Evolutionary conservation across 257 asterid genomes (phyloP), one percentile per base, ranked within the genome.

Genomic region (Cynanchum wilfordii): DNA sequence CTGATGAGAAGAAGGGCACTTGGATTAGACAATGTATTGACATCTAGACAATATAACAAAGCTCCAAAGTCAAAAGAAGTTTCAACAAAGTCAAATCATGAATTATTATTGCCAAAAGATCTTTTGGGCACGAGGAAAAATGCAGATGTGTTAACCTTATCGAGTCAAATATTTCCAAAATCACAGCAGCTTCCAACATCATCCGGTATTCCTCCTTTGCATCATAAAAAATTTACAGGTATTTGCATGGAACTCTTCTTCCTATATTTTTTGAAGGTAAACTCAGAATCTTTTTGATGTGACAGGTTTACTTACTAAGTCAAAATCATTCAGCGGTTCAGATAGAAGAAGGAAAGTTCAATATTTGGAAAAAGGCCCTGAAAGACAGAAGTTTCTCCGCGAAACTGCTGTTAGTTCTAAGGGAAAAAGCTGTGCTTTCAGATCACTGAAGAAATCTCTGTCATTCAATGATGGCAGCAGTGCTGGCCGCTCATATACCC

Each of bases 291-390:
- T 52, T 65, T 42, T 55, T 9, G 30, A 29, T 64, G 30, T 40
- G n/a, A 3, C 80, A 76, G 80, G 80, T 25, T 4, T 33, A 13
- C n/a, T 76, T 44, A 42, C 24, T 5, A 76, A 71, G 51, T 40
- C 80, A 16, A 76, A 76, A 67, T 76, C 80, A n/a, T 70, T 71
- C 19, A 64, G 16, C 0, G 59, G 24, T 65, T 70, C 72, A 19
- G 72, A 64, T 2, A 64, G 72, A 20, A 70, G 52, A 49, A 52
- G 68, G 29, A 70, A 76, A 70, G 68, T 71, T 25, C 67, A 36
- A 45, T 62, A 33, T 29, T 54, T 76, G 68, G 75, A 64, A 17
- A 62, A 51, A n/a, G 15, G 19, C 29, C 76, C 76, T 1, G 51
- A 25, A 50, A 70, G 25, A 5, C 56, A 36, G 42, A 47, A n/a